Evolutionary conservation across 129 eudicot species (phyloP), one percentile per base, ranked within the genome.

Genomic region (Flaveria trinervia): DNA sequence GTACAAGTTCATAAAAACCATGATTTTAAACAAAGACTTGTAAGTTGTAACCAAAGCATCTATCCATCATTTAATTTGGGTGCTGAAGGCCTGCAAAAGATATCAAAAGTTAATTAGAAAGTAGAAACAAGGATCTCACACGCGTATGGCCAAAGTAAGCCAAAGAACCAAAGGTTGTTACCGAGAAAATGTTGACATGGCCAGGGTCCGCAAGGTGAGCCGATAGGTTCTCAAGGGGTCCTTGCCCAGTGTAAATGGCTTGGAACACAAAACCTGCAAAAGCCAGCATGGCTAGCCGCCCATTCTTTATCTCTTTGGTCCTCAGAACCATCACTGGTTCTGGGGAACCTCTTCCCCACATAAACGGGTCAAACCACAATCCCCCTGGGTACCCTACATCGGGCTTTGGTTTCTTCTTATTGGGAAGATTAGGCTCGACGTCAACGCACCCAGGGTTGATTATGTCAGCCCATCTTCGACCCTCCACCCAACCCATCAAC

Each of bases 341-440:
- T 0, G 97, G 96, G 8, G 91, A 87, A 68, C 98, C 98, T 79
- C 93, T 76, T 6, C 98, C 97, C 97, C 96, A 90, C 92, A 85
- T 88, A 4, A 89, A 65, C 10, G 96, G 96, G 70, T 93, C 97
- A 33, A 94, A 94, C 89, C 89, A 94, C 73, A 91, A 77, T 36
- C 99, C 99, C 61, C 99, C 99, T 0, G 97, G 97, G 90, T 91
- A 94, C 44, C 99, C 99, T 13, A 94, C 97, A 76, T 91, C 97
- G 7, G 93, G 82, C 78, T 84, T 86, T 16, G 92, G 96, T 50
- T 83, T 89, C 80, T 65, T 86, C 84, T 68, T 87, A 45, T 91
- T 61, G 2, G 92, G 96, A 0, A 94, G n/a, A 7, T 60, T 81
- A 44, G 96, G 97, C 68, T 94, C 92, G 14, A 89, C 89, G 80